Conservation (phyloP, 2,329 filamentous ascomycete genomes). For the Apiospora kogelbergensis region DNA sequence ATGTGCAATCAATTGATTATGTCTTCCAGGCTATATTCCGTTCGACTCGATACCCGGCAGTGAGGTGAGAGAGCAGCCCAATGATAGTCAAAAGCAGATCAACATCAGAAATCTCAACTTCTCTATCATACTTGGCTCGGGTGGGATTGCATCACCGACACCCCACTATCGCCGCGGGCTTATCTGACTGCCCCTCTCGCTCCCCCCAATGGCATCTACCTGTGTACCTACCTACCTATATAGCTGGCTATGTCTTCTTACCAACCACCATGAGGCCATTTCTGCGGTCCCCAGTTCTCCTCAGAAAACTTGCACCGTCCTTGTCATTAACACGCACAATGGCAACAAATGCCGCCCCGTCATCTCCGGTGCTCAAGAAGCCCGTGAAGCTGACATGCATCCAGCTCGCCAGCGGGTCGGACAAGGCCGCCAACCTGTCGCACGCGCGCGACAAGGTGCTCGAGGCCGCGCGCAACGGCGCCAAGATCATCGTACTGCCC, state of each 20-base stretch:
- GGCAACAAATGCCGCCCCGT: slow-evolving; percentile 28
- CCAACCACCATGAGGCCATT: slow-evolving; percentile 25
- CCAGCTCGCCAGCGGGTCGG: slow-evolving; percentile 76
- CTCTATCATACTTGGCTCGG: neutral
- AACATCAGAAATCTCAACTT: neutral
- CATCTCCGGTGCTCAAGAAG: slow-evolving; percentile 61
- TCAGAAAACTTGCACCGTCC: slow-evolving; percentile 17
- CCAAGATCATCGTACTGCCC: slow-evolving; percentile 85
- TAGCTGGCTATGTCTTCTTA: slow-evolving; percentile 17
- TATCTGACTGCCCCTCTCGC: slow-evolving; percentile 1
- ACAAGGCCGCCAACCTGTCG: slow-evolving; percentile 82
- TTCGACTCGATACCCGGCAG: neutral
- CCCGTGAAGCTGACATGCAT: slow-evolving; percentile 78
- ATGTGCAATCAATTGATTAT: neutral
- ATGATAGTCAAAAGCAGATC: neutral
- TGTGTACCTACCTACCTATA: neutral
- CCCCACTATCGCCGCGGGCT: neutral
- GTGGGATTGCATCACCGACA: neutral
- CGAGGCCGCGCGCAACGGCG: slow-evolving; percentile 73
- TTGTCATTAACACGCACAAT: slow-evolving; percentile 19
- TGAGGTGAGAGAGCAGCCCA: neutral
- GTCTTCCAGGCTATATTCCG: neutral
- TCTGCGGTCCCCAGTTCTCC: slow-evolving; percentile 21
- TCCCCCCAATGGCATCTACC: neutral
- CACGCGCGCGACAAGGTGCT: slow-evolving; percentile 81